Base-by-base conservation (phyloP, 176 grass and related monocot genomes). In the Dactylis glomerata region DNA sequence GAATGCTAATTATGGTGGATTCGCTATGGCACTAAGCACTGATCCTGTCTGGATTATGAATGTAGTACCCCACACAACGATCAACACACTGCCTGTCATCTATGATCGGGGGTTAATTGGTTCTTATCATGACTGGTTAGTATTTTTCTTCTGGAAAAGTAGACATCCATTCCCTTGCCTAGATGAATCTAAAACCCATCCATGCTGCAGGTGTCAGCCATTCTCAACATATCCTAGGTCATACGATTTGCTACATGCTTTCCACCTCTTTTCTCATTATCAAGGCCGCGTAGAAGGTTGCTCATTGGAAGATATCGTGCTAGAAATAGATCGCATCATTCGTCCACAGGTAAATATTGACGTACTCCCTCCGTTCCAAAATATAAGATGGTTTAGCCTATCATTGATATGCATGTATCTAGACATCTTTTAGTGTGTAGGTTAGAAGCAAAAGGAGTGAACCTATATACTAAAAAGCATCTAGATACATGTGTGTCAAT, bases 211-310 rank as follows among this genome's bases (percentile, higher is more conserved):
- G 96, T 98, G 96, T 81, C 89, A 95, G 66, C 91, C 96, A 37
- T 98, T 98, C 84, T 96, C 96, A 78, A 98, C 96, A 81, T 98
- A 98, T 70, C 96, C 96, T 75, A 94, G 96, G 44, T 85, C 93
- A 58, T 98, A 98, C 59, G 96, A 98, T 57, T 86, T 98, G 68
- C 50, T 98, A 55, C 96, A 96, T 89, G 91, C 84, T 89, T 94
- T 71, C 81, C 65, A 91, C 78, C 86, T 96, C 78, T 94, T 96
- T 73, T 99, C 96, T 75, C 91, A 92, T 65, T 99, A 96, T 45
- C 22, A 91, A 91, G 75, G 51, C 34, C 61, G 2, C 75, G 84
- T 80, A 45, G 88, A 92, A 89, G 86, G 88, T 67, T 99, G 93
- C 77, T 85, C 76, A 55, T 66, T 99, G 81, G 96, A 94, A 89